phyloP scores from a whole-genome alignment of 108 stramenopile species.

The Licmophora abbreviata region DNA sequence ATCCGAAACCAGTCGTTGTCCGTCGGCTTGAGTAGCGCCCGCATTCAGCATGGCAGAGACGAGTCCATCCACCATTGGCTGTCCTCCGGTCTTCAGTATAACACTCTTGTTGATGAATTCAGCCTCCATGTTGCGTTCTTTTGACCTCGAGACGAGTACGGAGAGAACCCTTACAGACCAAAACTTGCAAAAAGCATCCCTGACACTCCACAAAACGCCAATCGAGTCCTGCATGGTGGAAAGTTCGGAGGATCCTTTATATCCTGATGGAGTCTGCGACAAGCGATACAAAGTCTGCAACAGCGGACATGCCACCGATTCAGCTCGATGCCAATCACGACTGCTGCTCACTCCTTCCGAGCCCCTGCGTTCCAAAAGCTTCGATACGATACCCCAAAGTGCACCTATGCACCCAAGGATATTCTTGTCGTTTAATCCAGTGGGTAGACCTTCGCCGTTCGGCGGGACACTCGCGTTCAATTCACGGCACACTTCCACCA shows the following conservation, averaged over 20 bases:
- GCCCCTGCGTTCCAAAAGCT: slow-evolving; percentile 18
- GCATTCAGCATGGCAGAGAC: slow-evolving; percentile 22
- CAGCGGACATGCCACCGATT: slow-evolving; percentile 28
- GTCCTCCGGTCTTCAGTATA: slow-evolving; percentile 40
- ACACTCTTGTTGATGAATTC: slow-evolving; percentile 65
- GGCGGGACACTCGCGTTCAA: slow-evolving; percentile 63
- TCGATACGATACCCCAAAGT: slow-evolving; percentile 36
- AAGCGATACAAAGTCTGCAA: slow-evolving; percentile 46
- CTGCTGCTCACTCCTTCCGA: slow-evolving; percentile 4
- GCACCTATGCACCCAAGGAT: slow-evolving; percentile 40
- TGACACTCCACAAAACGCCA: slow-evolving; percentile 25
- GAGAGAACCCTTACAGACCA: slow-evolving; percentile 36
- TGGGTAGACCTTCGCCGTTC: slow-evolving; percentile 29
- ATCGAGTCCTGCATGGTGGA: slow-evolving; percentile 29
- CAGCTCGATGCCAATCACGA: slow-evolving; percentile 17
- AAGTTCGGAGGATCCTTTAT: slow-evolving; percentile 34
- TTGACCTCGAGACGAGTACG: slow-evolving; percentile 14
- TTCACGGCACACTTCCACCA: slow-evolving; percentile 43
- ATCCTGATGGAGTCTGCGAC: slow-evolving; percentile 41
- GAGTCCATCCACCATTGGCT: slow-evolving; percentile 21
- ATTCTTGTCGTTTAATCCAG: slow-evolving; percentile 32
- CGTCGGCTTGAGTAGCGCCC: slow-evolving; percentile 3
- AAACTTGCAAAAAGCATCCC: slow-evolving; percentile 37
- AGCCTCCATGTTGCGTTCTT: slow-evolving; percentile 18
- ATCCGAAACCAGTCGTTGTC: slow-evolving; percentile 16